phyloP scores from a whole-genome alignment of 2,329 filamentous ascomycete genomes.

The Claviceps sp. region DNA sequence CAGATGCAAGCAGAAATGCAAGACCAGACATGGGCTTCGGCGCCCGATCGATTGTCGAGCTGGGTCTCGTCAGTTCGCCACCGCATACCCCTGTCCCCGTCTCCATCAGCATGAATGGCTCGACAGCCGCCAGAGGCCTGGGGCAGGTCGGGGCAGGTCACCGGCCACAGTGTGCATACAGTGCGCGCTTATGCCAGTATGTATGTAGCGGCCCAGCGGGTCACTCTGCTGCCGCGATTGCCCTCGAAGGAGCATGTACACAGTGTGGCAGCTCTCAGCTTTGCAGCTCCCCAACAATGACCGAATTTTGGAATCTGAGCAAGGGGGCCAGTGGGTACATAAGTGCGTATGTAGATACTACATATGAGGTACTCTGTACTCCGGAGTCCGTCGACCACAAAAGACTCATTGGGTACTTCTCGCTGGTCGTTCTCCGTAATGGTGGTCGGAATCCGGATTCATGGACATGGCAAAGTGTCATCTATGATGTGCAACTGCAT shows the following conservation, averaged over 20 bases:
- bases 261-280: no score
- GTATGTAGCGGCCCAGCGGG: no score
- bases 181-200: neutral
- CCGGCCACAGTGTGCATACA: neutral
- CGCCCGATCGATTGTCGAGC: conserved; percentile 6
- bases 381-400: no score
- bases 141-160: no score
- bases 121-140: neutral
- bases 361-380: neutral
- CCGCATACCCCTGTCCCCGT: neutral
- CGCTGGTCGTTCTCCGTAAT: no score
- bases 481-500: no score
- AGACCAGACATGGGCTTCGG: neutral
- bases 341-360: neutral
- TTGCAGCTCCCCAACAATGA: no score
- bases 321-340: neutral
- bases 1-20: neutral
- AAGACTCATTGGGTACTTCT: no score
- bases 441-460: no score
- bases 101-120: neutral
- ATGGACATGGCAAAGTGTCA: no score
- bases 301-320: no score
- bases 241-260: neutral
- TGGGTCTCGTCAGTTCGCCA: neutral
- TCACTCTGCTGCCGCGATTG: neutral